phyloP scores from a whole-genome alignment of 306 rosid genomes.

The Rosa chinensis region DNA sequence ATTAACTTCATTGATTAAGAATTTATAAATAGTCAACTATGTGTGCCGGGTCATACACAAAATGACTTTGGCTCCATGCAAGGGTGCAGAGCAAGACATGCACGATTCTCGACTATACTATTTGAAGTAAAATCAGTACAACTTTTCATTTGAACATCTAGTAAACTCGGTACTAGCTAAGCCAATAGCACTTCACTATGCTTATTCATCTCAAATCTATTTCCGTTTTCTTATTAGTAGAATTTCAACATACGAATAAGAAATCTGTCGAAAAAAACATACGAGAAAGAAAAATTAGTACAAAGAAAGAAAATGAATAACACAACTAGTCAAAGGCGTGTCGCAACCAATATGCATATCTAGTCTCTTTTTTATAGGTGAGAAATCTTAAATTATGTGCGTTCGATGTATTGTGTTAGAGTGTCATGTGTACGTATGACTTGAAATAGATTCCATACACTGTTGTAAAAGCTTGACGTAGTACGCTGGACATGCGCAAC shows the following conservation, averaged over 20 bases:
- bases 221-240: not conserved
- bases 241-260: not conserved
- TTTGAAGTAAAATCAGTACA: not conserved
- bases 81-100: not conserved
- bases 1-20: not conserved
- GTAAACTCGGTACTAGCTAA: not conserved
- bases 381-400: not conserved
- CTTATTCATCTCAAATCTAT: not conserved
- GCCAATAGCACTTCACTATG: not conserved
- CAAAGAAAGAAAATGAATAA: not conserved
- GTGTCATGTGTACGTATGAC: not conserved
- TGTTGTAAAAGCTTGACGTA: not conserved
- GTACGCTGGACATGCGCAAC: not conserved
- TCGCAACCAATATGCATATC: not conserved
- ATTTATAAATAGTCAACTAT: constrained; percentile 1
- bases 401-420: too few species aligned
- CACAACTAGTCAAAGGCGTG: not conserved
- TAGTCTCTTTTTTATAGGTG: too few species aligned
- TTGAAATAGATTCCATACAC: not conserved
- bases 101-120: not conserved
- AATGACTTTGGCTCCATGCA: constrained; percentile 4
- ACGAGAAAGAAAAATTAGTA: too few species aligned
- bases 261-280: not conserved
- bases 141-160: not conserved
- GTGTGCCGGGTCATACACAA: not conserved